Base-by-base conservation (phyloP, 148 eudicot genomes). In the Camellia japonica region DNA sequence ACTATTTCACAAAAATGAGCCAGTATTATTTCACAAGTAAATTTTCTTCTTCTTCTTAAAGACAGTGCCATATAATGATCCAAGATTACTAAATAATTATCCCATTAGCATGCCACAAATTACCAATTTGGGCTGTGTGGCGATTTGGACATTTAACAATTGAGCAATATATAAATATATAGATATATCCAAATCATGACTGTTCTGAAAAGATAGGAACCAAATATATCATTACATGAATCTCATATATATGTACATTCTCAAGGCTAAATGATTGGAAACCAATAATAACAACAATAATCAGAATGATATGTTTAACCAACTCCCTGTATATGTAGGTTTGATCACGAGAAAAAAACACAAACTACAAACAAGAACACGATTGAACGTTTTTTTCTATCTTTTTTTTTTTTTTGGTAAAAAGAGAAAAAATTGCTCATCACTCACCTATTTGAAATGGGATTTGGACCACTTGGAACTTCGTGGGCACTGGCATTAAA, bases 381-480 rank as follows among this genome's bases (percentile, higher is more conserved):
- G 38, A 43, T 60, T 19, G 18, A 18, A 30, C 9, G 0, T 11
- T 4, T 66, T 5, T 66, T 11, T 12, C 2, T 20, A n/a, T 23
- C 9, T 59, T 47, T 58, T 6, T 3, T 6, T 56, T 7, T 58
- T 42, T 65, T 63, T 44, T 6, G 1, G 14, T 6, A 1, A 30
- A 30, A 30, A 30, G 1, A 30, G 30, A 30, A 30, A 30, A 30
- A 30, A 30, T 30, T 30, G 38, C 38, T 30, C 38, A 30, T 8
- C 44, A 56, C 38, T 80, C 64, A 85, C 87, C 87, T 81, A 85
- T 85, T 85, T 46, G 87, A 81, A 44, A 85, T 81, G 11, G 87
- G 87, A 55, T 85, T 85, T 62, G 87, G 87, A 58, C 87, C 87
- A 55, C 87, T 85, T 12, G 87, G 87, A 75, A 82, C 87, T 82